Evolutionary conservation across 2,329 filamentous ascomycete genomes (phyloP), one percentile per base, ranked within the genome.

Genomic region (Orbilia blumenaviensis): DNA sequence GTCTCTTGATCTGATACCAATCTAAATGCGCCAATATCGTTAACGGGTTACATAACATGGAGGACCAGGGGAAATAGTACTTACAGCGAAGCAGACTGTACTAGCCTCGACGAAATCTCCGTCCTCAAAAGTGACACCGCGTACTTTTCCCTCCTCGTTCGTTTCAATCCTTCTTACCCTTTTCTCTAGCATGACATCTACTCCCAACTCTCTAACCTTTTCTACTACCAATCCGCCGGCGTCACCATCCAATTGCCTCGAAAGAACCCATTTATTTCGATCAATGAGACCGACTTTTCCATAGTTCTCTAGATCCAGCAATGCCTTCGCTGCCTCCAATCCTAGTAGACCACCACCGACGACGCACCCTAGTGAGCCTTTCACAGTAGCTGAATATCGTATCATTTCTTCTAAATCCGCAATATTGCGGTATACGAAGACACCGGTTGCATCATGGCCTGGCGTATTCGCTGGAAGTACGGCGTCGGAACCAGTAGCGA

Each of bases 391-490:
- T 0, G 92, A 89, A 81, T 91, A 96, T 0, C 86, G 84, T 68
- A 97, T 96, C 2, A 97, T 86, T 46, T 86, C 88, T 81, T 93
- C 86, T 36, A 97, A 83, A 81, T 97, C 93, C 1, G 91, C 88
- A 74, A 97, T 94, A 0, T 90, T 96, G 54, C 93, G 88, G 82
- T 97, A 96, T 6, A 96, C 92, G 80, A 97, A 97, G 2, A 96
- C 91, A 0, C 93, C 93, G 23, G 88, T 89, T 9, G 92, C 92
- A 81, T 94, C 89, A 80, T 93, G 86, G 41, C 92, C 92, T 0
- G 92, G 92, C 0, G 91, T 93, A 72, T 91, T 87, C 44, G 84
- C 84, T 5, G 89, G 92, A 0, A 96, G 86, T 1, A 95, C 84
- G 8, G 93, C 93, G 82, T 96, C 90, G 0, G 93, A 96, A 10